A percentile compares a stretch with the other conserved stretches of the same genome.
These are phyloP conservation scores for Mortierella sp. DNA, from an alignment of 371 early-diverging fungal species.

Conservation along the genomic window DNA sequence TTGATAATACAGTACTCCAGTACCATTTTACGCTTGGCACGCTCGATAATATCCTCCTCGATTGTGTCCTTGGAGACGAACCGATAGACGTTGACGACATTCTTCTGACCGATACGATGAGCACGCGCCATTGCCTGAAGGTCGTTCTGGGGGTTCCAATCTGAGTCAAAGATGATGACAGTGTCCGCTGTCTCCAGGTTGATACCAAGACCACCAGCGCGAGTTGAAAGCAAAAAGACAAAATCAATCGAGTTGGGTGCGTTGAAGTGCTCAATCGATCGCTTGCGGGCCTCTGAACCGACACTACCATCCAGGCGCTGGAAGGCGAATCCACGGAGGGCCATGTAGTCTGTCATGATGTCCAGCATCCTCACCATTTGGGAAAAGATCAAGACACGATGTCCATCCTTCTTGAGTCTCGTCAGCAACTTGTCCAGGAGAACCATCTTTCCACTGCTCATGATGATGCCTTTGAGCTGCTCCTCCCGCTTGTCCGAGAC, in stretches of 20 bases:
- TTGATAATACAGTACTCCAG: slow-evolving; percentile 98
- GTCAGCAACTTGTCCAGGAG: slow-evolving; percentile 93
- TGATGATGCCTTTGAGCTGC: slow-evolving; percentile 83
- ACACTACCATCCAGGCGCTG: slow-evolving; percentile 98
- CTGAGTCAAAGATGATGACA: slow-evolving; percentile 99
- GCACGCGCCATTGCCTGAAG: slow-evolving; percentile 99
- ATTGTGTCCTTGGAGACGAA: slow-evolving; percentile 98
- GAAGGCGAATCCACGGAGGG: slow-evolving; percentile 86
- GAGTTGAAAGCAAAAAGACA: slow-evolving; percentile 97
- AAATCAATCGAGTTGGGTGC: slow-evolving; percentile 97
- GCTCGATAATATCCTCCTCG: slow-evolving; percentile 98
- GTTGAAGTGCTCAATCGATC: slow-evolving; percentile 98
- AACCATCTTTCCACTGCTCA: slow-evolving; percentile 95
- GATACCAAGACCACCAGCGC: slow-evolving; percentile 99
- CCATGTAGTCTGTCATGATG: slow-evolving; percentile 93
- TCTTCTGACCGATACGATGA: slow-evolving; percentile 99
- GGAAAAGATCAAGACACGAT: slow-evolving; percentile 95
- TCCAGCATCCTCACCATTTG: slow-evolving; percentile 97
- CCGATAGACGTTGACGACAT: slow-evolving; percentile 98
- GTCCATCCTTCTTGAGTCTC: slow-evolving; percentile 88
- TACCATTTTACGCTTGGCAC: slow-evolving; percentile 99
- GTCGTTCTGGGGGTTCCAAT: slow-evolving; percentile 99
- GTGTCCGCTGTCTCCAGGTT: slow-evolving; percentile 99
- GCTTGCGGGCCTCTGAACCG: slow-evolving; percentile 91
- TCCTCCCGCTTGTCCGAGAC: slow-evolving; percentile 75